Evolutionary conservation across 495 filamentous ascomycete species (phyloP), one percentile per base, ranked within the genome.

Genomic region (Penicillium simplicissimum): DNA sequence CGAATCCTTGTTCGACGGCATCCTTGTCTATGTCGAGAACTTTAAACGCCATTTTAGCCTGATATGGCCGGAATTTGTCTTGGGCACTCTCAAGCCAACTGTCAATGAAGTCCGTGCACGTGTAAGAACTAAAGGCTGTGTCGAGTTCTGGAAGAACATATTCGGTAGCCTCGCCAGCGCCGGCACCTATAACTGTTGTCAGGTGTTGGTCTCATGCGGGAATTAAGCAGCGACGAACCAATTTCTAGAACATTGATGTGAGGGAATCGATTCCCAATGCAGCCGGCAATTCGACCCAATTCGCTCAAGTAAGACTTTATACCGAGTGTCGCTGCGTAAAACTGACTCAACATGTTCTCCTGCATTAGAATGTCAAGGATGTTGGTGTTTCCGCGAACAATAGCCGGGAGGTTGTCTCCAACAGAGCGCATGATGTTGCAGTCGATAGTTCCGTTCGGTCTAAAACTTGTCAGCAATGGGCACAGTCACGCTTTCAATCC

Each of bases 31-130:
- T 69, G 66, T 87, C 73, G 0, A 84, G 61, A 0, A 64, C 48
- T 52, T 80, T 77, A 72, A 79, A 87, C 2, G 58, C 68, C 73
- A 85, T 78, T 23, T 61, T 69, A 0, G 74, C 55, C 1, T 57
- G 57, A 8, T 67, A 52, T 17, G 55, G 28, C 2, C 55, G 13
- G 15, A 77, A 59, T 4, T 37, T 58, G 15, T 76, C 59, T 17
- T 61, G 57, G 0, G 66, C 67, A 2, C 61, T 31, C 0, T 73
- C 71, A 52, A 86, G 82, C 58, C 78, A 80, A 14, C 62, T 73
- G 8, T 66, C 48, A 2, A 77, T 74, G 21, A 85, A 76, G 59
- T 87, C 82, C 3, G 84, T 85, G 64, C 75, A 83, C 11, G 78
- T 83, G 57, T 86, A 86, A 25, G 64, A 64, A 0, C 65, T 47